Base-by-base conservation (phyloP, 805 yeast genomes). In the Yarrowia hollandica region DNA sequence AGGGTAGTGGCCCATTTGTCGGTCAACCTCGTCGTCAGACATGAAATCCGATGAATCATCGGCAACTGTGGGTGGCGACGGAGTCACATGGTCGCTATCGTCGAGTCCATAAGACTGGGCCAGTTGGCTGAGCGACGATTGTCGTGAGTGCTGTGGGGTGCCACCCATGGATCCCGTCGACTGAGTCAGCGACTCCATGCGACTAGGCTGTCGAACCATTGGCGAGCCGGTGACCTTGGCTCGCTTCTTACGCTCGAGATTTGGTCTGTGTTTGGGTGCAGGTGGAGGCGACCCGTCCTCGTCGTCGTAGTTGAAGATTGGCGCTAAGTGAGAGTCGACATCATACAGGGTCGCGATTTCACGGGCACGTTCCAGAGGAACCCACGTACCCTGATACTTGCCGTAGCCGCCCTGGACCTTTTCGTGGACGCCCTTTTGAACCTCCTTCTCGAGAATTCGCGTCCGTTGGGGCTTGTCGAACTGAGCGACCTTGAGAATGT, bases 351-450 rank as follows among this genome's bases (percentile, higher is more conserved):
- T 75, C 1, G 92, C 89, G 60, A 89, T 79, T 62, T 79, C 81
- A 22, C 76, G 72, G 0, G 96, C 97, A 52, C 88, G 82, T 6
- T 79, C 82, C 62, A 88, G 72, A 0, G 97, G 97, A 8, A 91
- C 91, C 97, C 97, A 91, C 2, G 97, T 91, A 15, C 97, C 97
- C 72, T 92, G 98, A 72, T 90, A 92, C 68, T 71, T 82, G 16
- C 88, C 88, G 63, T 83, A 81, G 0, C 88, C 89, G 30, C 88
- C 88, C 69, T 84, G 87, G 22, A 84, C 84, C 65, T 84, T 84
- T 65, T 85, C 90, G 66, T 82, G 85, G 38, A 73, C 74, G 16
- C 86, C 85, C 10, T 82, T 78, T 59, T 77, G 81, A 39, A 83
- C 82, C 64, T 84, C 88, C 62, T 77, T 77, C 62, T 85, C 90